Base-by-base conservation (phyloP, 1,139 yeast genomes). In the Debaryomyces sp. region DNA sequence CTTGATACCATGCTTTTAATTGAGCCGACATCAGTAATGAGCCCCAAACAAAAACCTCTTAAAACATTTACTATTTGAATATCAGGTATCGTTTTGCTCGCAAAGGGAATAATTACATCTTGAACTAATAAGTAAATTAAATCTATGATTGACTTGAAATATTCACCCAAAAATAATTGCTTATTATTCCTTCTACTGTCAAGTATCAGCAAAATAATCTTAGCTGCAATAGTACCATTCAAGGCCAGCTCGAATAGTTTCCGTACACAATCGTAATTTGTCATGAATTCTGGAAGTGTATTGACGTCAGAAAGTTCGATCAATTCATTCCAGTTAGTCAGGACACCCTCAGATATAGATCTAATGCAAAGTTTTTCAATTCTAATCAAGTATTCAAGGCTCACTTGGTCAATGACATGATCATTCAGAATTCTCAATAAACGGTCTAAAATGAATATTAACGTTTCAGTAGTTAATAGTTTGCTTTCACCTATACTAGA, bases 141-240 rank as follows among this genome's bases (percentile, higher is more conserved):
- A 2, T 76, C 75, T 1, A 81, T 58, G 0, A 78, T 70, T 4
- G 69, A 66, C 6, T 61, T 55, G 17, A 82, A 56, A 48, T 75
- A 72, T 12, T 70, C 74, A 37, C 82, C 87, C 24, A 78, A 58
- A 49, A 71, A 73, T 2, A 82, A 54, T 41, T 64, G 69, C 50
- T 73, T 77, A 42, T 80, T 82, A 8, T 59, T 54, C 39, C 72
- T 60, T 12, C 69, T 64, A 8, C 77, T 63, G 21, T 74, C 66
- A 49, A 81, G 67, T 1, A 81, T 63, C 5, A 66, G 54, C 45
- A 82, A 60, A 6, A 80, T 60, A 2, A 79, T 59, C n/a, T 70
- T 67, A 0, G 75, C 61, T 0, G 83, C 72, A 17, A 62, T 56
- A 39, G 72, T 63, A 1, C 73, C 67, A 47, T 65, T 69, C 36